Conservation (phyloP, 2,329 filamentous ascomycete genomes). For the Incumbomyces delicatus region DNA sequence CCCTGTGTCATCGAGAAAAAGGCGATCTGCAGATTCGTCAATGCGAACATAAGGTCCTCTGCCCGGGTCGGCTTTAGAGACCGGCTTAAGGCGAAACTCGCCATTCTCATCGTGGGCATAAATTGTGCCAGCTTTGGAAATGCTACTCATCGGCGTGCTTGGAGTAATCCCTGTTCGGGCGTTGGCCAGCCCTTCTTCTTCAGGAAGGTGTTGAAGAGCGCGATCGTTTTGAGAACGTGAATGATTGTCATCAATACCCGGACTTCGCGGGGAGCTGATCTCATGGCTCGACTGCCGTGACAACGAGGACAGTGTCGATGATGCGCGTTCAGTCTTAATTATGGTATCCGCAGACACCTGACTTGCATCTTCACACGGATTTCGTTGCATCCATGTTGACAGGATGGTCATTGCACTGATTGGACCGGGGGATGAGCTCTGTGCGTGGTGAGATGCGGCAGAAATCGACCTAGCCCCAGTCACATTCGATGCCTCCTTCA, state of each 20-base stretch:
- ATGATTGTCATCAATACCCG: not conserved
- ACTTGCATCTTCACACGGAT: not conserved
- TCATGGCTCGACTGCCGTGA: not conserved
- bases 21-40: constrained; percentile 3
- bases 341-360: not conserved
- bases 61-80: not conserved
- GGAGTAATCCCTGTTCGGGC: not conserved
- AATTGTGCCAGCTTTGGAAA: constrained; percentile 2
- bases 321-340: not conserved
- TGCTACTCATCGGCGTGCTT: not conserved
- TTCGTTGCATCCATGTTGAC: not conserved
- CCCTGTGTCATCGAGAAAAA: constrained; percentile 1
- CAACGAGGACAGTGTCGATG: not conserved
- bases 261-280: not conserved
- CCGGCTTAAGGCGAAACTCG: constrained; percentile 1
- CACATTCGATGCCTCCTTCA: no score
- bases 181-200: not conserved
- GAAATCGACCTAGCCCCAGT: not conserved
- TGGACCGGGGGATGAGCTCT: not conserved
- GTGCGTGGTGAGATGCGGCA: not conserved
- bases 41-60: constrained; percentile 1
- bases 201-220: not conserved
- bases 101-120: constrained; percentile 3
- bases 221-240: not conserved
- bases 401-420: constrained; percentile 1